Percentiles rank a stretch among this genome's conserved stretches.
These are phyloP conservation scores for Mycena capillaripes DNA, from an alignment of 768 basidiomycete species.

Conservation along the genomic window DNA sequence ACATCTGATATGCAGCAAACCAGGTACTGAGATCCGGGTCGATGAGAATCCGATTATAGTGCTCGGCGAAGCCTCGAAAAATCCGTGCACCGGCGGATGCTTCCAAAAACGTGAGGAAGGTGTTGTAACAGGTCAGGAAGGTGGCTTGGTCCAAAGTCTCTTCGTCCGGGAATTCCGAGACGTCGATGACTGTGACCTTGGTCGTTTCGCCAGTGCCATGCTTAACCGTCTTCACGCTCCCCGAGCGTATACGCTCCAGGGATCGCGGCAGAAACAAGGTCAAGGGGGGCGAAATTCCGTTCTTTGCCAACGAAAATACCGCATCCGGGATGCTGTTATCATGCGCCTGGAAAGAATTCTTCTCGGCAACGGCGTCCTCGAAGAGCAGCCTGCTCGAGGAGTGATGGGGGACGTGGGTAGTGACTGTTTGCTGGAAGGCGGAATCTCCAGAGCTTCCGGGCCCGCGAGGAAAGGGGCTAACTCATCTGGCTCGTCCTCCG, in stretches of 20 bases:
- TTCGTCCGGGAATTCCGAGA: too few species aligned
- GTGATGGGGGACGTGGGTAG: too few species aligned
- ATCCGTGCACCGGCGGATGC: too few species aligned
- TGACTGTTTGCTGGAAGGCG: not conserved
- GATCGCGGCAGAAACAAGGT: slow-evolving; percentile 11
- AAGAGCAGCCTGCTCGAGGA: slow-evolving; percentile 1
- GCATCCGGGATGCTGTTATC: slow-evolving; percentile 12
- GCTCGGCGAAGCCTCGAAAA: too few species aligned
- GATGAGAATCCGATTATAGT: too few species aligned
- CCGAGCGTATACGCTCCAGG: slow-evolving; percentile 14
- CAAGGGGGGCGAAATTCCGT: slow-evolving; percentile 11
- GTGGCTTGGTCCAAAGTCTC: too few species aligned
- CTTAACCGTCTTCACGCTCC: slow-evolving; percentile 12
- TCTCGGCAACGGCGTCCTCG: not conserved
- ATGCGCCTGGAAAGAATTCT: slow-evolving; percentile 10
- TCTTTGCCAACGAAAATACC: slow-evolving; percentile 19
- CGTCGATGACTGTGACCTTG: too few species aligned
- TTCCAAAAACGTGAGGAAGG: too few species aligned
- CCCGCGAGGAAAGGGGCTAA: not conserved
- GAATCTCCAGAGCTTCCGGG: not conserved
- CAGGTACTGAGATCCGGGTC: too few species aligned
- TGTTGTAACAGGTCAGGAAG: too few species aligned
- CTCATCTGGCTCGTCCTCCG: slow-evolving; percentile 13
- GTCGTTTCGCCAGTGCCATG: too few species aligned
- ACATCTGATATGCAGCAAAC: too few species aligned